Conservation (phyloP, 2,329 filamentous ascomycete species). For the Cordyceps militaris region DNA sequence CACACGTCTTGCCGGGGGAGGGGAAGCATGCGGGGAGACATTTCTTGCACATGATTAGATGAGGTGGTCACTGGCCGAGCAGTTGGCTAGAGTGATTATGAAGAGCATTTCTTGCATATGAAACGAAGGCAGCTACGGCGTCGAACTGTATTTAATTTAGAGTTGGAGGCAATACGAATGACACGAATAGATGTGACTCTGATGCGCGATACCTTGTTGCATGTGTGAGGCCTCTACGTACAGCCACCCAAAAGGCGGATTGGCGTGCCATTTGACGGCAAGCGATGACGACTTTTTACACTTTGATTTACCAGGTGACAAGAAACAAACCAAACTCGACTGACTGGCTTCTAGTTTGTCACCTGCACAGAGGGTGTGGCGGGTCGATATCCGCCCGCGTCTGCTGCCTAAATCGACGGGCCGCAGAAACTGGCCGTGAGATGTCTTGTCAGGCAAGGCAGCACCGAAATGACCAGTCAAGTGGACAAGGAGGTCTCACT, state of each 20-base stretch:
- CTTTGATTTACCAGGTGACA: too few relatives aligned
- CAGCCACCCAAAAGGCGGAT: constrained; percentile 1
- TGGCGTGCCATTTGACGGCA: not conserved
- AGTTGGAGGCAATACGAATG: not conserved
- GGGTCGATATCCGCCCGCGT: not conserved
- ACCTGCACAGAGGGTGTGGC: not conserved
- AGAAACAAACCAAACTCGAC: too few relatives aligned
- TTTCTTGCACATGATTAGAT: not conserved
- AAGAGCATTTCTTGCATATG: constrained; percentile 8
- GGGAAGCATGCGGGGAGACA: not conserved
- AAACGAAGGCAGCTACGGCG: not conserved
- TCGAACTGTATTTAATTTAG: constrained; percentile 11
- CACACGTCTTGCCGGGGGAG: not conserved
- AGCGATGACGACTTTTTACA: too few relatives aligned
- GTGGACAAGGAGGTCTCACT: not conserved
- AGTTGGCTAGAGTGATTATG: not conserved
- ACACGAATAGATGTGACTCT: constrained; percentile 5
- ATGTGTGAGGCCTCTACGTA: not conserved
- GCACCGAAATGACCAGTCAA: not conserved
- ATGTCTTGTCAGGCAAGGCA: not conserved
- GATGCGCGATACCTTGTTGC: not conserved
- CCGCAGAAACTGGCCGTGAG: not conserved
- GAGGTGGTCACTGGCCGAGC: not conserved
- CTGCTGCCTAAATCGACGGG: constrained; percentile 9
- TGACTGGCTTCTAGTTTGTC: not conserved